These are phyloP conservation scores for Dactylellina leptospora DNA, from an alignment of 2,329 filamentous ascomycete genomes.

Conservation along the genomic window DNA sequence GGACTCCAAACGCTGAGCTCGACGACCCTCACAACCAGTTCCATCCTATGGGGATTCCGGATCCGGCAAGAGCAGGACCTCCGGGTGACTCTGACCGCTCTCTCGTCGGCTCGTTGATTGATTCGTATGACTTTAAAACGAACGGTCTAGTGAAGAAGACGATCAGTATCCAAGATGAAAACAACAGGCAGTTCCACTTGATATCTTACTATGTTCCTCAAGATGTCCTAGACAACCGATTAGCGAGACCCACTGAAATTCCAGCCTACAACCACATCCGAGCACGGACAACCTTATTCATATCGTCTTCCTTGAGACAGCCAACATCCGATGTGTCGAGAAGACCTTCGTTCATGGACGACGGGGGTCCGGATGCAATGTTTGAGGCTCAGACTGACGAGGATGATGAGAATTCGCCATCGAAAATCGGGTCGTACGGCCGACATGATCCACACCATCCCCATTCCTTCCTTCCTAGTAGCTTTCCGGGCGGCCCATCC, in stretches of 20 bases:
- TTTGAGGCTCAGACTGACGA: slow-evolving; percentile 49
- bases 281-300: slow-evolving; percentile 39
- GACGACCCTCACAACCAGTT: slow-evolving; percentile 45
- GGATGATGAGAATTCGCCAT: slow-evolving; percentile 40
- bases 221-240: slow-evolving; percentile 73
- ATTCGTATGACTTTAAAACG: slow-evolving; percentile 86
- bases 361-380: slow-evolving; percentile 37
- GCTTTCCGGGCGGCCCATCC: slow-evolving; percentile 42
- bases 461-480: slow-evolving; percentile 45
- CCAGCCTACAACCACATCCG: slow-evolving; percentile 24
- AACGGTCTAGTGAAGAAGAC: slow-evolving; percentile 91
- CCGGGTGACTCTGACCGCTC: slow-evolving; percentile 64
- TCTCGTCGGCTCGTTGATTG: slow-evolving; percentile 83
- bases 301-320: slow-evolving; percentile 49
- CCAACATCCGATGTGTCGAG: slow-evolving; percentile 47
- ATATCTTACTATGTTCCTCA: slow-evolving; percentile 88
- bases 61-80: slow-evolving; percentile 38
- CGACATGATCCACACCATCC: slow-evolving; percentile 48
- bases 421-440: slow-evolving; percentile 40
- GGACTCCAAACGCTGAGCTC: slow-evolving; percentile 29
- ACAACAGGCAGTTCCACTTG: slow-evolving; percentile 77
- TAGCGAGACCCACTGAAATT: slow-evolving; percentile 69
- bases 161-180: slow-evolving; percentile 78
- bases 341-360: slow-evolving; percentile 49
- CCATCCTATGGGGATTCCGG: slow-evolving; percentile 34